A percentile compares a stretch with the other conserved stretches of the same genome.
Evolutionary conservation across 176 grass and related monocot genomes (phyloP).

Genomic region (Hordeum marinum): DNA sequence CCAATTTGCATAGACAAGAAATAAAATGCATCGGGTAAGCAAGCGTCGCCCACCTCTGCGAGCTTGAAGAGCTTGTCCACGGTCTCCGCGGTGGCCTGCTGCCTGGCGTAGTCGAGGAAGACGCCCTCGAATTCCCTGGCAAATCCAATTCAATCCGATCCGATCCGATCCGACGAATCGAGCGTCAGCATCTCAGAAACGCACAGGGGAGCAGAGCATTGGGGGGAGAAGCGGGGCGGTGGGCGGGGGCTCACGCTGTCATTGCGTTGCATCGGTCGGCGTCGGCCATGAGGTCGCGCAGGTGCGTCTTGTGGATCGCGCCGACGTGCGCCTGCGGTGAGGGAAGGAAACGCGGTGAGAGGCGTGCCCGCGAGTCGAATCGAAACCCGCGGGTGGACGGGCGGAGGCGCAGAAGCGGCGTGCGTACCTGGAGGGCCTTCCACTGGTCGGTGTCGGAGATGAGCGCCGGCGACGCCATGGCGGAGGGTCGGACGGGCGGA

Average conservation of each 20-base stretch:
- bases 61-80: conserved; percentile 83
- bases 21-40: no score
- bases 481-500: background rate
- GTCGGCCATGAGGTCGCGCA: conserved; percentile 78
- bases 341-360: background rate
- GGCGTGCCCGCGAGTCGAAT: background rate
- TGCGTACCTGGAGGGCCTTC: conserved; percentile 63
- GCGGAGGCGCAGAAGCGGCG: background rate
- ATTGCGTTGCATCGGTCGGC: conserved; percentile 80
- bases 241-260: conserved; percentile 50
- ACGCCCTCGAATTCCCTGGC: conserved; percentile 76
- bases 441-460: conserved; percentile 74
- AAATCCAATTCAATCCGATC: background rate
- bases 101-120: conserved; percentile 70
- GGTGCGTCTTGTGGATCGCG: conserved; percentile 66
- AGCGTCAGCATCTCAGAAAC: background rate
- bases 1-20: no score
- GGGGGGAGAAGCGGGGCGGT: background rate
- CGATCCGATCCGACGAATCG: no score
- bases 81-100: conserved; percentile 53
- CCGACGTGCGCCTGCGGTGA: conserved; percentile 58
- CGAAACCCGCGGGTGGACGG: no score
- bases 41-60: conserved; percentile 64
- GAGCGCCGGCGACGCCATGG: conserved; percentile 68
- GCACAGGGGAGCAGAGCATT: no score